phyloP scores from a whole-genome alignment of 768 basidiomycete genomes.

The Leccinum sublutescens region DNA sequence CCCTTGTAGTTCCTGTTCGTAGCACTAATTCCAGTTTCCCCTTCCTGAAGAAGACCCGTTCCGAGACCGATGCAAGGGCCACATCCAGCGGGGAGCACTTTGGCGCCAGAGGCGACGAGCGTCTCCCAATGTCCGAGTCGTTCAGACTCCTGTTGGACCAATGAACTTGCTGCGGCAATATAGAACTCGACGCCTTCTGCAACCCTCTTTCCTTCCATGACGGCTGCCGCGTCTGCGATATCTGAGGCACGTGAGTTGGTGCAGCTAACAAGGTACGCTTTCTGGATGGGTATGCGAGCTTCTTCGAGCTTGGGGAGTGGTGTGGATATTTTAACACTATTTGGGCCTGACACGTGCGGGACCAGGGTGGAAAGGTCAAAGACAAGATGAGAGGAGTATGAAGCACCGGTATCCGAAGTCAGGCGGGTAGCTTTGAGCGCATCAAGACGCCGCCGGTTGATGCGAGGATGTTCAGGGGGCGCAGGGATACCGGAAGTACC shows the following conservation, averaged over 20 bases:
- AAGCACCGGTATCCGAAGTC: slow-evolving; percentile 70
- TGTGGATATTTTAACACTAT: slow-evolving; percentile 96
- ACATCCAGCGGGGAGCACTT: slow-evolving; percentile 91
- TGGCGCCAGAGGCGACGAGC: slow-evolving; percentile 85
- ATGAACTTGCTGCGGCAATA: slow-evolving; percentile 91
- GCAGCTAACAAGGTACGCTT: slow-evolving; percentile 97
- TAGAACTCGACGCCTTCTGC: slow-evolving; percentile 94
- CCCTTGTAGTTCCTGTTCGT: slow-evolving; percentile 99
- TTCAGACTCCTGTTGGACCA: slow-evolving; percentile 90
- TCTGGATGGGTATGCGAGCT: slow-evolving; percentile 78
- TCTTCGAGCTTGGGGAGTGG: slow-evolving; percentile 83
- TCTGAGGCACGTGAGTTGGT: slow-evolving; percentile 97
- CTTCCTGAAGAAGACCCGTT: slow-evolving; percentile 88
- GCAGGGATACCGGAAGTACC: slow-evolving; percentile 51
- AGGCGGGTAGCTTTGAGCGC: slow-evolving; percentile 54
- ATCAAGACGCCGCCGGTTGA: slow-evolving; percentile 72
- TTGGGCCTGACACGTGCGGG: slow-evolving; percentile 95
- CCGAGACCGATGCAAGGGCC: slow-evolving; percentile 98
- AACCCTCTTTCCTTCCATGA: slow-evolving; percentile 76
- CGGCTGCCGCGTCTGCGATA: slow-evolving; percentile 88
- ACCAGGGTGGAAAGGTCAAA: slow-evolving; percentile 93
- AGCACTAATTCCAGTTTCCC: slow-evolving; percentile 94
- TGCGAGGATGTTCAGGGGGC: slow-evolving; percentile 80
- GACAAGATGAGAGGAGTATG: slow-evolving; percentile 84
- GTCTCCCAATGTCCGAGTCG: slow-evolving; percentile 83